Base-by-base conservation (phyloP, 2,329 filamentous ascomycete genomes). In the Ophiobolus disseminans region DNA sequence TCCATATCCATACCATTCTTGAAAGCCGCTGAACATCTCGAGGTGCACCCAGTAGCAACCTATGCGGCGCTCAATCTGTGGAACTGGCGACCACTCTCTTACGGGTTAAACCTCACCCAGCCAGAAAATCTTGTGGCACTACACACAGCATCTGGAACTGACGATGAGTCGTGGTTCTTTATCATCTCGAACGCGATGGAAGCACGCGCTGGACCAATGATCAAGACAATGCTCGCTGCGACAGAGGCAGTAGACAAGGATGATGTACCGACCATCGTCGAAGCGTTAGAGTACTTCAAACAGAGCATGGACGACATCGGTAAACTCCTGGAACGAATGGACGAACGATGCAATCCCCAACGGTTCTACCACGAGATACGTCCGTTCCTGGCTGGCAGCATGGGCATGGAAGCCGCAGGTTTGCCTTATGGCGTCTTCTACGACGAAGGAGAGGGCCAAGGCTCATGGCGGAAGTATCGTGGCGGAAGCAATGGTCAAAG, bases 401-500 rank as follows among this genome's bases (percentile, higher is more conserved):
- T 80, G 67, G 80, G 80, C 45, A 82, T 82, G 80, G 75, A 74
- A 6, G 68, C 73, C 2, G 79, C 79, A 0, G 80, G 80, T 3
- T 59, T 82, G 22, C 78, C 80, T 0, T 71, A 74, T 5, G 80
- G 80, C 9, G 76, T 82, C 2, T 82, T 80, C 54, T 82, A 81
- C 53, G 79, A 82, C 43, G 66, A 77, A 30, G 80, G 79, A 3
- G 58, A 78, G 6, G 78, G 76, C 0, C 71, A 73, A 28, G 79
- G 78, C 1, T 65, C 75, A 10, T 82, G 79, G 79, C 70, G 73
- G 16, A 76, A 79, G 40, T 78, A 80, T 48, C 76, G 78, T 23
- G 80, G 80, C 2, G 80, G 80, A 0, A 82, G 80, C 53, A 83
- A 83, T 56, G 80, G 78, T 0, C 80, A 82, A 56, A 82, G 79